These are phyloP conservation scores for Xerocomellus intermedius DNA, from an alignment of 768 basidiomycete genomes.

Conservation along the genomic window DNA sequence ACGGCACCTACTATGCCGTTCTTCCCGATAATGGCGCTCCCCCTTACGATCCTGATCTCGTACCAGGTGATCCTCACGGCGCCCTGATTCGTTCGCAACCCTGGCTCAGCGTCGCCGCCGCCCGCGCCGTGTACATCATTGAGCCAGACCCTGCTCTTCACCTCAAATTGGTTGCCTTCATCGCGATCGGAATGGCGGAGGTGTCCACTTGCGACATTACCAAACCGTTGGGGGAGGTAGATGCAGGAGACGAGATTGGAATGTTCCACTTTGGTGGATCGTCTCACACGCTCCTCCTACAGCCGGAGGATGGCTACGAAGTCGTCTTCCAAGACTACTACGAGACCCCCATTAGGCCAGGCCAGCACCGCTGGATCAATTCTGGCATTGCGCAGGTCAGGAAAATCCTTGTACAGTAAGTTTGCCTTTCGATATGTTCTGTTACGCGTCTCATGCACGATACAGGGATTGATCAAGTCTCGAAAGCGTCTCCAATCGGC, in stretches of 20 bases:
- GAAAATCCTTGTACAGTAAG: no score
- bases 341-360: not conserved
- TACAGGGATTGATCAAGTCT: no score
- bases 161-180: slow-evolving; percentile 54
- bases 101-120: slow-evolving; percentile 44
- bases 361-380: slow-evolving; percentile 3
- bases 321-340: slow-evolving; percentile 18
- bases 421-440: no score
- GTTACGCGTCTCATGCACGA: no score
- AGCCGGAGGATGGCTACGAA: not conserved
- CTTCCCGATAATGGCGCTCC: slow-evolving; percentile 8
- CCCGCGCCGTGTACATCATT: slow-evolving; percentile 55
- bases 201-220: slow-evolving; percentile 36
- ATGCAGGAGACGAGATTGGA: slow-evolving; percentile 33
- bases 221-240: not conserved
- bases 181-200: slow-evolving; percentile 61
- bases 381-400: not conserved
- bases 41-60: not conserved
- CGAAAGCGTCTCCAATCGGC: no score
- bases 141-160: slow-evolving; percentile 37
- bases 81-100: slow-evolving; percentile 33
- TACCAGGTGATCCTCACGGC: slow-evolving; percentile 13
- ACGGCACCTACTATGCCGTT: slow-evolving; percentile 9
- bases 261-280: slow-evolving; percentile 65
- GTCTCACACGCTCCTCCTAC: slow-evolving; percentile 42